Evolutionary conservation across 208 protist genomes (phyloP).

Genomic region (Endotrypanum monterogeii): DNA sequence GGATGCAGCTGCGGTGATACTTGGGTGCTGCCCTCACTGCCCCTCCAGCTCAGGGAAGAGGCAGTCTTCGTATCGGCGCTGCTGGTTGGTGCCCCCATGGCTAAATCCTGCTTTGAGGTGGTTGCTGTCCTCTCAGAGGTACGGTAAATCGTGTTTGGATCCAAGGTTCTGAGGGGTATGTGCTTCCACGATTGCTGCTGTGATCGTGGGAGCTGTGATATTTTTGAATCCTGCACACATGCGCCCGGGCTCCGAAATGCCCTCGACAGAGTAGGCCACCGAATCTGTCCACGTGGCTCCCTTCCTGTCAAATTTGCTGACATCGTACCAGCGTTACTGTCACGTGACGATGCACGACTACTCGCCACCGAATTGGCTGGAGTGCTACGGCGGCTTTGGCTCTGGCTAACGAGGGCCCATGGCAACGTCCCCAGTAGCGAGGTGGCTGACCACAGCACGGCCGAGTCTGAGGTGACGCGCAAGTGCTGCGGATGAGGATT

Average conservation of each 20-base stretch:
- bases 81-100: background rate
- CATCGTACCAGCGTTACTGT: conserved; percentile 4
- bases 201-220: background rate
- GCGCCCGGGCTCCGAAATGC: background rate
- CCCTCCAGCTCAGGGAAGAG: background rate
- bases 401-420: conserved; percentile 17
- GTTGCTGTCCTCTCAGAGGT: background rate
- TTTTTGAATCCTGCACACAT: background rate
- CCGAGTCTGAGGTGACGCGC: background rate
- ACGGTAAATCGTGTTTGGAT: background rate
- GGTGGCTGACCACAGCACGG: conserved; percentile 26
- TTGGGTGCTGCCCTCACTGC: background rate
- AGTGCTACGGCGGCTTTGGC: conserved; percentile 13
- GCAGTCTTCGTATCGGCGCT: background rate
- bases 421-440: conserved; percentile 27
- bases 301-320: background rate
- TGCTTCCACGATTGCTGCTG: background rate
- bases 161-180: background rate
- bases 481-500: background rate
- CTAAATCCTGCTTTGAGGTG: background rate
- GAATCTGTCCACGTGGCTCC: background rate
- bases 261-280: background rate
- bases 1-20: conserved; percentile 5
- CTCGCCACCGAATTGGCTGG: conserved; percentile 10
- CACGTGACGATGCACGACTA: conserved; percentile 24